phyloP scores from a whole-genome alignment of 2,329 filamentous ascomycete genomes.

The Cytospora piceae region DNA sequence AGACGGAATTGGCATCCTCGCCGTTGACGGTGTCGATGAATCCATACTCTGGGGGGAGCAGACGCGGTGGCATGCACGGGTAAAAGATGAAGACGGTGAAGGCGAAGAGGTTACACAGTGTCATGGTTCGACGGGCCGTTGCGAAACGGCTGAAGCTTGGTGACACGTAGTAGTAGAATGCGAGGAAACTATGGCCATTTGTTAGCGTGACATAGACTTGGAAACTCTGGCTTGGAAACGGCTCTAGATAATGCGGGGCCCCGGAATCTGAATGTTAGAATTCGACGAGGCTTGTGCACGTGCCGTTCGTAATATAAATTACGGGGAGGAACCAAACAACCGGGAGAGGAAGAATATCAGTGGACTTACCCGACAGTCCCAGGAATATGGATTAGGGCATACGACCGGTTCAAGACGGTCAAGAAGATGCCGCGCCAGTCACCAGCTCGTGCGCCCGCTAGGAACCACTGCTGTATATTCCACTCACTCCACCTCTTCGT shows the following conservation, averaged over 20 bases:
- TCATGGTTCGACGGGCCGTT: conserved; percentile 44
- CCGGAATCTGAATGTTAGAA: background rate
- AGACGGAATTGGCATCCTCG: conserved; percentile 55
- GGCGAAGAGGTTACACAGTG: conserved; percentile 60
- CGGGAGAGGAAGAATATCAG: background rate
- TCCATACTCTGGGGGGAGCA: conserved; percentile 54
- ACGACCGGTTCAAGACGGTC: conserved; percentile 52
- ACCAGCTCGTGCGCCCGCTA: conserved; percentile 44
- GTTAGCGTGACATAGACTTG: conserved; percentile 8
- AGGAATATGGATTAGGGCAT: conserved; percentile 55
- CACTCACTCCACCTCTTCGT: conserved; percentile 47
- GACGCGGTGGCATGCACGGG: conserved; percentile 64
- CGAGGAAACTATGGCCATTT: conserved; percentile 55
- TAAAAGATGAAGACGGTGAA: conserved; percentile 62
- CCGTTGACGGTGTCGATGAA: conserved; percentile 57
- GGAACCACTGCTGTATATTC: conserved; percentile 49
- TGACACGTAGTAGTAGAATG: conserved; percentile 65
- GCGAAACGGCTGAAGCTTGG: conserved; percentile 44
- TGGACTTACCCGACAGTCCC: conserved; percentile 49
- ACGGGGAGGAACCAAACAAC: background rate
- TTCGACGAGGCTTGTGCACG: background rate
- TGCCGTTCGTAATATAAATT: background rate
- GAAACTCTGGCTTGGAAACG: background rate
- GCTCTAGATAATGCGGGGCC: background rate
- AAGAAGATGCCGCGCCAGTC: conserved; percentile 41